A percentile compares a stretch with the other conserved stretches of the same genome.
Evolutionary conservation across 352 stramenopile genomes (phyloP).

Genomic region (Globisporangium splendens): DNA sequence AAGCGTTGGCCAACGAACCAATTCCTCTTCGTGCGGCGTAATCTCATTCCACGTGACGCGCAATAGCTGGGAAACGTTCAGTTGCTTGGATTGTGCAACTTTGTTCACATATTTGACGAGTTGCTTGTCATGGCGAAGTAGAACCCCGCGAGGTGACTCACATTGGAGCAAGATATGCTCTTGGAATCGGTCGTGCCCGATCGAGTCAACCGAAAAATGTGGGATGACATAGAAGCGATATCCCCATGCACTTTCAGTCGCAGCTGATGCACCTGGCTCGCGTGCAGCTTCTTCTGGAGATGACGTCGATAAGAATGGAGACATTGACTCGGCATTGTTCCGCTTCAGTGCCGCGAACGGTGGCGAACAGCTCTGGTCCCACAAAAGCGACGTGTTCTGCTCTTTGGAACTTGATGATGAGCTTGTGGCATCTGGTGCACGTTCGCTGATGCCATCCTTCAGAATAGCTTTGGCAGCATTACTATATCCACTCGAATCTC

Average conservation of each 20-base stretch:
- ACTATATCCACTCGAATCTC: conserved; percentile 36
- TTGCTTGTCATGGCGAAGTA: conserved; percentile 53
- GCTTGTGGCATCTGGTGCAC: not conserved
- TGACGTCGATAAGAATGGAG: conserved; percentile 19
- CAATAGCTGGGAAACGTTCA: conserved; percentile 49
- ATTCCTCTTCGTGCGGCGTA: conserved; percentile 47
- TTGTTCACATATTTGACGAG: conserved; percentile 80
- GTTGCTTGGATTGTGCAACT: conserved; percentile 35
- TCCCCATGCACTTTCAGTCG: conserved; percentile 32
- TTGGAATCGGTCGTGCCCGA: conserved; percentile 49
- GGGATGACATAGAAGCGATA: conserved; percentile 75
- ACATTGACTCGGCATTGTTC: conserved; percentile 20
- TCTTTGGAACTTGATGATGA: conserved; percentile 4
- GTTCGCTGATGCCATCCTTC: not conserved
- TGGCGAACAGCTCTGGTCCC: conserved; percentile 14
- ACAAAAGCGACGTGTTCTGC: not conserved
- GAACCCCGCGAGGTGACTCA: conserved; percentile 14
- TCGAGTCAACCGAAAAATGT: conserved; percentile 50
- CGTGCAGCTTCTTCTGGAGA: not conserved
- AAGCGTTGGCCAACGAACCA: conserved; percentile 67
- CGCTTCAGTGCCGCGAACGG: conserved; percentile 24
- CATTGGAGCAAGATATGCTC: conserved; percentile 24
- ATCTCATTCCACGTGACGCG: conserved; percentile 58
- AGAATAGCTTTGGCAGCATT: not conserved
- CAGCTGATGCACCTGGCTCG: not conserved